Conservation (phyloP, 495 filamentous ascomycete genomes). For the Astrothelium subdiscretum region DNA sequence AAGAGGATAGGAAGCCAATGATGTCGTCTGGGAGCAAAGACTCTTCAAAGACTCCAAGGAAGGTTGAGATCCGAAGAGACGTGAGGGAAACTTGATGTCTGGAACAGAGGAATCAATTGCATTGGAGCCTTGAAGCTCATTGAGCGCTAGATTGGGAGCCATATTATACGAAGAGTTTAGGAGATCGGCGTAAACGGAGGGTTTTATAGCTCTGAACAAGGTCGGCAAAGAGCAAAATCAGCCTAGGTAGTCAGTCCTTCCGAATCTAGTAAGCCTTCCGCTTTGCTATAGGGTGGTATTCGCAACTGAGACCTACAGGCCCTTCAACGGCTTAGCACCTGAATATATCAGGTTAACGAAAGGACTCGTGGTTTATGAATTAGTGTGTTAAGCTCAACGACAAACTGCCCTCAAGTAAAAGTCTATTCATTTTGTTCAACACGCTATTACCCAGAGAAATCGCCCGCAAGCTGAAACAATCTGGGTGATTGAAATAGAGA, state of each 20-base stretch:
- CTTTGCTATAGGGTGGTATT: too few species aligned
- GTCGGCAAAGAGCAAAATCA: too few species aligned
- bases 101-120: not conserved
- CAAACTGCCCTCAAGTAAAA: too few species aligned
- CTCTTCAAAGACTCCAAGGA: conserved; percentile 27
- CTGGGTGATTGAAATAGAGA: too few species aligned
- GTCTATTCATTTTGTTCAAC: too few species aligned
- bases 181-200: not conserved
- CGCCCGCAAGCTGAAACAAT: too few species aligned
- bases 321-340: too few species aligned
- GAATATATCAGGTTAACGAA: too few species aligned
- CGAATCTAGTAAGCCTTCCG: not conserved
- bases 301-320: too few species aligned
- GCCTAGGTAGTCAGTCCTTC: not conserved
- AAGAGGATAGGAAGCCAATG: conserved; percentile 33
- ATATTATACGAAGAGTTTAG: not conserved
- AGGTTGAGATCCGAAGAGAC: conserved; percentile 3
- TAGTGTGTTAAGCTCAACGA: too few species aligned
- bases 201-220: not conserved
- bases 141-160: not conserved
- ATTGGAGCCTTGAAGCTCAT: not conserved
- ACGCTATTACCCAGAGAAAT: too few species aligned
- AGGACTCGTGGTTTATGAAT: too few species aligned
- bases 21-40: conserved; percentile 32
- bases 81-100: not conserved